A percentile compares a stretch with the other conserved stretches of the same genome.
These are phyloP conservation scores for Mariannaea sp. DNA, from an alignment of 2,329 filamentous ascomycete species.

Conservation along the genomic window DNA sequence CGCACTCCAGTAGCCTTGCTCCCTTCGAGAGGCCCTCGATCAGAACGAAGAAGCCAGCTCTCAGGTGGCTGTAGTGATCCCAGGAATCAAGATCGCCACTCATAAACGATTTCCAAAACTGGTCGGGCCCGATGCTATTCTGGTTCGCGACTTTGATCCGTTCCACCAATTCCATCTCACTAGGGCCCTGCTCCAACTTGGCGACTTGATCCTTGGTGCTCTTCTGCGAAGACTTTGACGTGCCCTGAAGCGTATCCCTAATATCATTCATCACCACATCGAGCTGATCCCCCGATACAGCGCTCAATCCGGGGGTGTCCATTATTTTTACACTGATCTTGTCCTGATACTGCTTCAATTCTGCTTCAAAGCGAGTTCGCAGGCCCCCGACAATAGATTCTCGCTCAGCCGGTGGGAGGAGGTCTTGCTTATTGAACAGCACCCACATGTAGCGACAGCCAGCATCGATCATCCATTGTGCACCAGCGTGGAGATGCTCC, in stretches of 20 bases:
- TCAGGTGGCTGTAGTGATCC: constrained; percentile 43
- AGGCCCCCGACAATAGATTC: constrained; percentile 23
- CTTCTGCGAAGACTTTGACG: neutral
- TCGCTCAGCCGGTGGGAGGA: constrained; percentile 25
- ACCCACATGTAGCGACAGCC: constrained; percentile 37
- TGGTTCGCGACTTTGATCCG: constrained; percentile 15
- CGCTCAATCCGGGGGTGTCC: constrained; percentile 33
- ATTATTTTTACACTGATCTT: constrained; percentile 28
- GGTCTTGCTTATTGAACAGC: constrained; percentile 42
- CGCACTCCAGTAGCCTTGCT: constrained; percentile 35
- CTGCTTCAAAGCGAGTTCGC: constrained; percentile 13
- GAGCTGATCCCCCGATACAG: constrained; percentile 19
- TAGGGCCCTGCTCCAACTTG: constrained; percentile 17
- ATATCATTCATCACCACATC: constrained; percentile 26
- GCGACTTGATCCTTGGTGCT: constrained; percentile 13
- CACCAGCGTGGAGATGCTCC: constrained; percentile 33
- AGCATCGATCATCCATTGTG: constrained; percentile 26
- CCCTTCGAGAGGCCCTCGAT: constrained; percentile 34
- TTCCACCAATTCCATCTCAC: constrained; percentile 23
- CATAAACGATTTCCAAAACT: constrained; percentile 39
- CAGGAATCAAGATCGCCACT: constrained; percentile 36
- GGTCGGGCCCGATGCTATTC: constrained; percentile 8
- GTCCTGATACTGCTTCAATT: constrained; percentile 17
- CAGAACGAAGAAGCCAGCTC: constrained; percentile 41
- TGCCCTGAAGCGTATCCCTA: constrained; percentile 18